Evolutionary conservation across 2,329 filamentous ascomycete genomes (phyloP).

Genomic region (Venturiaceae sp.): DNA sequence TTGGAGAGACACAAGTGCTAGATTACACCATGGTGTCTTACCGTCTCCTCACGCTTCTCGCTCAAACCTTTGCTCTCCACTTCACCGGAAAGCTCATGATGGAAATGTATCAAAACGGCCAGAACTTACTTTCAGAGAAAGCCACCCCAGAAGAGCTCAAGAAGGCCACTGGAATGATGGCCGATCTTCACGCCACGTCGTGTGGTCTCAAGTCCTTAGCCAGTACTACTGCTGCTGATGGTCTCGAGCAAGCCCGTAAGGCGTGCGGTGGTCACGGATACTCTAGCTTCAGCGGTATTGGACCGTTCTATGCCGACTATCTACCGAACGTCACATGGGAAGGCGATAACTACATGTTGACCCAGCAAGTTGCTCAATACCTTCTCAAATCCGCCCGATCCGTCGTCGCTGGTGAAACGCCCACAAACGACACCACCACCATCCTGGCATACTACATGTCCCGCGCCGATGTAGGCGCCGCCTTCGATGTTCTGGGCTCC

Average conservation of each 20-base stretch:
- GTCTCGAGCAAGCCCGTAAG: conserved; percentile 63
- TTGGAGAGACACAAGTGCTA: conserved; percentile 62
- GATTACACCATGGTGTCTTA: conserved; percentile 78
- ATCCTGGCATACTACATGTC: conserved; percentile 57
- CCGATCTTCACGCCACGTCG: conserved; percentile 67
- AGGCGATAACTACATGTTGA: conserved; percentile 76
- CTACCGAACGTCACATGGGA: conserved; percentile 64
- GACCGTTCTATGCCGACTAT: conserved; percentile 65
- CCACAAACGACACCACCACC: conserved; percentile 57
- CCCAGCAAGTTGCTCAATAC: conserved; percentile 67
- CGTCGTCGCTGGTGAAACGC: conserved; percentile 54
- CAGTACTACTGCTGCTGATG: conserved; percentile 63
- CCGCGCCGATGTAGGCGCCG: conserved; percentile 59
- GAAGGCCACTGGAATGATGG: conserved; percentile 42
- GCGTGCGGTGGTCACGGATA: conserved; percentile 73
- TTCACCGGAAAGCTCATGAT: conserved; percentile 74
- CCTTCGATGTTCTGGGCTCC: conserved; percentile 62
- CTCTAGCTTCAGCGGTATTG: conserved; percentile 66
- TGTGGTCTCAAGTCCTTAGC: conserved; percentile 67
- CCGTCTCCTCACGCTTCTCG: conserved; percentile 60
- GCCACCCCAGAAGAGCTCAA: conserved; percentile 48
- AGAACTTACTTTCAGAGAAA: conserved; percentile 51
- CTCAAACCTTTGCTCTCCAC: conserved; percentile 67
- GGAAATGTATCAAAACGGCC: conserved; percentile 61
- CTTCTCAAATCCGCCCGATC: conserved; percentile 65